phyloP scores from a whole-genome alignment of 148 eudicot species.

The Diospyros kaki region DNA sequence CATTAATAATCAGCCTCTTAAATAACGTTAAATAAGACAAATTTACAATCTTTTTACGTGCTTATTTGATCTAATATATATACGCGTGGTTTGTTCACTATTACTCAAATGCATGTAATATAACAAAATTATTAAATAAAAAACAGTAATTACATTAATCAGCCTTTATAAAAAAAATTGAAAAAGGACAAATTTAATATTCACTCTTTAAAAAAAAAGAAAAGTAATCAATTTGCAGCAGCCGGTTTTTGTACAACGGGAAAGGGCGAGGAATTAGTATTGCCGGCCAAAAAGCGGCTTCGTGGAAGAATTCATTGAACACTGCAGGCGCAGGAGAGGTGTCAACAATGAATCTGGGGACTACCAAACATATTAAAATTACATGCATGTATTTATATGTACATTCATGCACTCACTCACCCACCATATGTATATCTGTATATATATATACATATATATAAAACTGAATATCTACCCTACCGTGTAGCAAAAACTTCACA shows the following conservation, averaged over 20 bases:
- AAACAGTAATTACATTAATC: too few relatives aligned
- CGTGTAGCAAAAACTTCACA: not conserved
- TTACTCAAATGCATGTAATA: too few relatives aligned
- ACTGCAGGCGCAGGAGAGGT: not conserved
- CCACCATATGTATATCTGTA: not conserved
- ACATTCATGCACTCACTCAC: not conserved
- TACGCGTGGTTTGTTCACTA: too few relatives aligned
- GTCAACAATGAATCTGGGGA: conserved; percentile 15
- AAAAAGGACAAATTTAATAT: not conserved
- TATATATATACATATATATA: not conserved
- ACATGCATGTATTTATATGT: not conserved
- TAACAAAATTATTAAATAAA: too few relatives aligned
- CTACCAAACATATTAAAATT: not conserved
- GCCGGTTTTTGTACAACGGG: conserved; percentile 14
- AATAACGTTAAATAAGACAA: too few relatives aligned
- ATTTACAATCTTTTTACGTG: too few relatives aligned
- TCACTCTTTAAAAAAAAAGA: not conserved
- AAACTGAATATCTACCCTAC: not conserved
- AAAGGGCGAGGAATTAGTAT: not conserved
- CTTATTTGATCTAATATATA: too few relatives aligned
- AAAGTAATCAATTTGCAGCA: not conserved
- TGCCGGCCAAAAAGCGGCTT: conserved; percentile 31
- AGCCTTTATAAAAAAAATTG: too few relatives aligned
- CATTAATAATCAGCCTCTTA: too few relatives aligned
- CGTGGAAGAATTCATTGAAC: conserved; percentile 40